phyloP scores from a whole-genome alignment of 108 stramenopile genomes.

The Skeletonema costatum region DNA sequence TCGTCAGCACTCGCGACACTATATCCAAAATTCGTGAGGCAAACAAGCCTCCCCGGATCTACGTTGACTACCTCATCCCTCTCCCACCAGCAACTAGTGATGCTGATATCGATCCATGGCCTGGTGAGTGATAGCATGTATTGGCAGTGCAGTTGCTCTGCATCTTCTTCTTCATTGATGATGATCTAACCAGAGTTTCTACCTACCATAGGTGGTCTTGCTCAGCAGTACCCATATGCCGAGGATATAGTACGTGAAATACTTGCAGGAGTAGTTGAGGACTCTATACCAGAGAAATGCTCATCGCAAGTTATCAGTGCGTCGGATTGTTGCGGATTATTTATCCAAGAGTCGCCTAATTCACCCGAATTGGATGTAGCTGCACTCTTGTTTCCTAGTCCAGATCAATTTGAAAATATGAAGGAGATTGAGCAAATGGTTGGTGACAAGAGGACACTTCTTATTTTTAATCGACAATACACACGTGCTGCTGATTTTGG shows the following conservation, averaged over 20 bases:
- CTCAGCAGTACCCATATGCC: slow-evolving; percentile 77
- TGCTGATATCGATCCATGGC: slow-evolving; percentile 75
- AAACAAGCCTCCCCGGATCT: slow-evolving; percentile 34
- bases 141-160: too few relatives aligned
- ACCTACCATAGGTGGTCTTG: slow-evolving; percentile 27
- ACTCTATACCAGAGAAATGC: slow-evolving; percentile 30
- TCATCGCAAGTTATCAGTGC: slow-evolving; percentile 60
- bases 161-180: too few relatives aligned
- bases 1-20: slow-evolving; percentile 18
- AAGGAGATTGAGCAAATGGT: slow-evolving; percentile 65
- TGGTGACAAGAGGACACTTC: slow-evolving; percentile 48
- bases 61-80: slow-evolving; percentile 68
- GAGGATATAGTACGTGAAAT: slow-evolving; percentile 59
- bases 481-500: slow-evolving; percentile 68
- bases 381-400: slow-evolving; percentile 59
- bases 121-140: slow-evolving; percentile 15
- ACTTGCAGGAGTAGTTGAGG: slow-evolving; percentile 51
- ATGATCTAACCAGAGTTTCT: too few relatives aligned
- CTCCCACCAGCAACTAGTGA: slow-evolving; percentile 63
- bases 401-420: slow-evolving; percentile 60
- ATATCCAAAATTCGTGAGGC: slow-evolving; percentile 34
- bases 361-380: slow-evolving; percentile 60
- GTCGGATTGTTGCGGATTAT: slow-evolving; percentile 67
- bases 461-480: slow-evolving; percentile 67
- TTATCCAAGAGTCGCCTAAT: slow-evolving; percentile 58